Conservation (phyloP, 257 asterid species). For the Petunia axillaris region DNA sequence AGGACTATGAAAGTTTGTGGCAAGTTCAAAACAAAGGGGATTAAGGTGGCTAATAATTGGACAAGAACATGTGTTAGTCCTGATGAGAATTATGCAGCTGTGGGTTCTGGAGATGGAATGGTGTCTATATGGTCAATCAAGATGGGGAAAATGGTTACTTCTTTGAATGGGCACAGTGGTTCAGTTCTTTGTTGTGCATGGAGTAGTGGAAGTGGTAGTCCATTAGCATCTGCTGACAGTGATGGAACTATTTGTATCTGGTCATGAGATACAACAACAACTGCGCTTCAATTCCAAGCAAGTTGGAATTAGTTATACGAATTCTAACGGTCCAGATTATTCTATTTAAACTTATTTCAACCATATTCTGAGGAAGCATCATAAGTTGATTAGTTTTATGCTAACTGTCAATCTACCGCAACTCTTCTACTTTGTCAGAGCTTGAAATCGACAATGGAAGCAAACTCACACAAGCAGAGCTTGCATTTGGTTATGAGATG, state of each 20-base stretch:
- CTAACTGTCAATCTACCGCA: no score
- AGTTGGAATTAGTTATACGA: no score
- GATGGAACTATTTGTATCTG: constrained; percentile 26
- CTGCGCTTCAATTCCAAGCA: no score
- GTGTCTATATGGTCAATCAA: constrained; percentile 23
- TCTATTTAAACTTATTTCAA: no score
- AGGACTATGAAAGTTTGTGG: constrained; percentile 30
- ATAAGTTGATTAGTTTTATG: no score
- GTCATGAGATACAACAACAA: background rate
- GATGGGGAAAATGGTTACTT: constrained; percentile 25
- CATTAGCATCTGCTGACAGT: constrained; percentile 14
- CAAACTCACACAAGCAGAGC: no score
- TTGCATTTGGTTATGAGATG: no score
- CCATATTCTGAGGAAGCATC: no score
- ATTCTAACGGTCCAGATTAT: no score
- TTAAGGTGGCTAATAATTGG: constrained; percentile 15
- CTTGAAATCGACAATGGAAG: no score
- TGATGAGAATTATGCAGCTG: constrained; percentile 17
- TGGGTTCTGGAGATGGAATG: constrained; percentile 24
- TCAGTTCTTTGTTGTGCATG: constrained; percentile 27
- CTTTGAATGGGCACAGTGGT: background rate
- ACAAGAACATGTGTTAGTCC: constrained; percentile 23
- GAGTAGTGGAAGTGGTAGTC: constrained; percentile 22
- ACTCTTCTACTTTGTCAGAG: no score
- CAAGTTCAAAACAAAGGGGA: constrained; percentile 19